Evolutionary conservation across 1,139 yeast genomes (phyloP).

Genomic region (Kurtzmaniella quercitrusa): DNA sequence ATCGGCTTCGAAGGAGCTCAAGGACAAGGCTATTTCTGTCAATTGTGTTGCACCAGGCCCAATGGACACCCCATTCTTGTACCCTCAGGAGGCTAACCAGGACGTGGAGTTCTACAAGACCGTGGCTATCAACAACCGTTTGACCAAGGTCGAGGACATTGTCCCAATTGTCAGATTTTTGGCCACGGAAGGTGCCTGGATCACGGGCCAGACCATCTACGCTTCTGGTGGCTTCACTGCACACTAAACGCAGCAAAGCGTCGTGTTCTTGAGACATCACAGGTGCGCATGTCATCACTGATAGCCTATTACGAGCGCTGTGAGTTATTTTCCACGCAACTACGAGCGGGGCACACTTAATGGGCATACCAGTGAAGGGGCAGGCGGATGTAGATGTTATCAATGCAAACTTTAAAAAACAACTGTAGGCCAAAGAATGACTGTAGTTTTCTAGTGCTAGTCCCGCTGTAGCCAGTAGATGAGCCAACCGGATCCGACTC

Average conservation of each 20-base stretch:
- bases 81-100: slow-evolving; percentile 52
- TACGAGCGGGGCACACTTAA: no score
- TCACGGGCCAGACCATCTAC: slow-evolving; percentile 65
- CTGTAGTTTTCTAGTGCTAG: no score
- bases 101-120: slow-evolving; percentile 54
- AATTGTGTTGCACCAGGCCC: slow-evolving; percentile 68
- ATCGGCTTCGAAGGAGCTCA: slow-evolving; percentile 55
- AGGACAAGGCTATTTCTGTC: slow-evolving; percentile 44
- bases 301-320: no score
- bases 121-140: slow-evolving; percentile 41
- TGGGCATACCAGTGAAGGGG: no score
- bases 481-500: no score
- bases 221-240: slow-evolving; percentile 68
- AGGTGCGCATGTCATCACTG: no score
- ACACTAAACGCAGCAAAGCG: slow-evolving; percentile 18
- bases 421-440: no score
- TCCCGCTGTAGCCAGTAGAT: no score
- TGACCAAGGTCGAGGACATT: slow-evolving; percentile 57
- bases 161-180: slow-evolving; percentile 60
- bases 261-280: slow-evolving; percentile 1
- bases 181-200: slow-evolving; percentile 65
- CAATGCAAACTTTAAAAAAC: no score
- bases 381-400: no score
- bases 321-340: no score
- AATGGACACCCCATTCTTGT: slow-evolving; percentile 68